Evolutionary conservation across 805 yeast species (phyloP).

Genomic region (Nakazawaea ishiwadae): DNA sequence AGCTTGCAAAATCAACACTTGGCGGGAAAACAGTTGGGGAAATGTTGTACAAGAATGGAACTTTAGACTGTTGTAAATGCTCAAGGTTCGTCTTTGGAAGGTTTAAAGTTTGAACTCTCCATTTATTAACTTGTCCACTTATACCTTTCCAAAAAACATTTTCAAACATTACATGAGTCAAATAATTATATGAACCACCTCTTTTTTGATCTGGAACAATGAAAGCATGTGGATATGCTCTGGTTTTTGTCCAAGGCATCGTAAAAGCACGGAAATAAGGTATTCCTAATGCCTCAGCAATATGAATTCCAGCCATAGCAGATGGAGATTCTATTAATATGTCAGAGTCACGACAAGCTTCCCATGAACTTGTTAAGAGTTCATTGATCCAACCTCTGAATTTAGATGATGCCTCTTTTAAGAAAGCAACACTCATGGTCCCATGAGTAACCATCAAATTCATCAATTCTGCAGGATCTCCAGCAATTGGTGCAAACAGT

Average conservation of each 20-base stretch:
- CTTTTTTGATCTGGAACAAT: slow-evolving; percentile 89
- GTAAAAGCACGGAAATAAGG: slow-evolving; percentile 95
- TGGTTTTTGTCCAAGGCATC: slow-evolving; percentile 97
- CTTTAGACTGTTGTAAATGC: slow-evolving; percentile 65
- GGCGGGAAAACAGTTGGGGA: slow-evolving; percentile 90
- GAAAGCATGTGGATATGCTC: slow-evolving; percentile 96
- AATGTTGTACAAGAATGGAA: slow-evolving; percentile 86
- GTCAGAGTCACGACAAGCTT: slow-evolving; percentile 79
- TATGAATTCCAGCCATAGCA: slow-evolving; percentile 92
- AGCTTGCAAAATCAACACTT: slow-evolving; percentile 87
- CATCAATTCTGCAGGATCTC: slow-evolving; percentile 91
- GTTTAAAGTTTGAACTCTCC: slow-evolving; percentile 70
- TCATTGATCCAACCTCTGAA: slow-evolving; percentile 84
- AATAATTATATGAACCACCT: slow-evolving; percentile 89
- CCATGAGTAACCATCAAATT: slow-evolving; percentile 90
- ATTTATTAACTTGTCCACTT: slow-evolving; percentile 76
- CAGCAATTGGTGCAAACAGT: slow-evolving; percentile 73
- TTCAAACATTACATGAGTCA: slow-evolving; percentile 91
- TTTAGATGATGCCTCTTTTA: slow-evolving; percentile 75
- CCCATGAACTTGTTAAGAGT: slow-evolving; percentile 71
- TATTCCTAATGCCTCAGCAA: slow-evolving; percentile 85
- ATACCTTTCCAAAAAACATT: slow-evolving; percentile 93
- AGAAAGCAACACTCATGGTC: slow-evolving; percentile 72
- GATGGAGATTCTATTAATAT: slow-evolving; percentile 92
- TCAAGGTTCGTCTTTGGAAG: slow-evolving; percentile 68